These are phyloP conservation scores for Didymellaceae sp. DNA, from an alignment of 2,329 filamentous ascomycete species.

Conservation along the genomic window DNA sequence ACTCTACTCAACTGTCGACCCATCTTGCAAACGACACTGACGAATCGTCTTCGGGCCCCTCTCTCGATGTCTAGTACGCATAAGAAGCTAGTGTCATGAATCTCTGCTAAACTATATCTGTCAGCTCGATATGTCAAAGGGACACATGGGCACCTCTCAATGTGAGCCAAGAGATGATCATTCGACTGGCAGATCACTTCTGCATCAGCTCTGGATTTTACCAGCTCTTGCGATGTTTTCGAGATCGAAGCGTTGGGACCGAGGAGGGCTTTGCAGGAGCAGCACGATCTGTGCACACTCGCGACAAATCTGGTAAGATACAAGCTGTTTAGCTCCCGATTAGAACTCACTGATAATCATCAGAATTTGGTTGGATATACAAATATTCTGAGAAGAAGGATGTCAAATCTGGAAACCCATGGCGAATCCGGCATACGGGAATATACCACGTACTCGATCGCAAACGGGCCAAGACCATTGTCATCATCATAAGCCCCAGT, in stretches of 20 bases:
- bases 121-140: background rate
- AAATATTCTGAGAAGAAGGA: slow-evolving; percentile 11
- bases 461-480: background rate
- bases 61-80: background rate
- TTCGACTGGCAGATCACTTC: background rate
- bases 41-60: background rate
- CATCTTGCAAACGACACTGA: background rate
- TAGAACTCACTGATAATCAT: background rate
- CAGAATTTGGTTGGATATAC: slow-evolving; percentile 6
- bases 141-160: slow-evolving; percentile 3
- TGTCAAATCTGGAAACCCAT: slow-evolving; percentile 6
- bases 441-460: slow-evolving; percentile 3
- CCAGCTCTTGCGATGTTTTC: background rate
- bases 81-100: background rate
- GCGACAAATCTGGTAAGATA: background rate
- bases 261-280: slow-evolving; percentile 3
- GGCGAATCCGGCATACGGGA: slow-evolving; percentile 9
- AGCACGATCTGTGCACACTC: background rate
- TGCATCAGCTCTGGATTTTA: background rate
- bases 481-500: slow-evolving; percentile 3
- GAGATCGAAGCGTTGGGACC: background rate
- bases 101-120: background rate
- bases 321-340: background rate
- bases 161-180: background rate
- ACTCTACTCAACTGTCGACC: background rate